Conservation (phyloP, 352 stramenopile genomes). For the Albugo candida region DNA sequence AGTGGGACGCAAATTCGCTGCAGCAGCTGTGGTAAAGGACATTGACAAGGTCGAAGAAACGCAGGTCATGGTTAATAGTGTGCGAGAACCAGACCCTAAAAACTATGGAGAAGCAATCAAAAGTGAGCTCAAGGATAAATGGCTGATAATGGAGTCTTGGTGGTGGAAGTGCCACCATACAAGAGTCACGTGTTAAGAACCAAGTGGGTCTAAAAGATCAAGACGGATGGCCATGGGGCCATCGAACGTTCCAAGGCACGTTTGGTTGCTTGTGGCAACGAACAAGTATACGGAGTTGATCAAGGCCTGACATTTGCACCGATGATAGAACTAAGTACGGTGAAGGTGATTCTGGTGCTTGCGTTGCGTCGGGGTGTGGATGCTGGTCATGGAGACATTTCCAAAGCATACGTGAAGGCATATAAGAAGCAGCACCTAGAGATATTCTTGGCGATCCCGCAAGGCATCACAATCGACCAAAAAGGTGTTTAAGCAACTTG, state of each 20-base stretch:
- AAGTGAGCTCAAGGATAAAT: neutral
- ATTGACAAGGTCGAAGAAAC: neutral
- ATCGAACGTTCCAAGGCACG: too few relatives aligned
- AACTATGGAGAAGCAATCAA: neutral
- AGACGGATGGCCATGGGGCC: too few relatives aligned
- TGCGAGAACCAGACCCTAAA: neutral
- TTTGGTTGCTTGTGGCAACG: too few relatives aligned
- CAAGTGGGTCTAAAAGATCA: too few relatives aligned
- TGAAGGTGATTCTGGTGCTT: too few relatives aligned
- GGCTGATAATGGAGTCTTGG: too few relatives aligned
- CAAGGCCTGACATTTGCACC: neutral
- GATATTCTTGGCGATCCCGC: conserved; percentile 8
- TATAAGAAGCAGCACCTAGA: conserved; percentile 2
- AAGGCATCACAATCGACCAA: conserved; percentile 2
- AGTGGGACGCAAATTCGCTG: neutral
- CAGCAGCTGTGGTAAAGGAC: neutral
- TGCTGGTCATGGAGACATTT: conserved; percentile 11
- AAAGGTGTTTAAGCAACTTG: conserved; percentile 2
- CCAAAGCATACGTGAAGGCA: conserved; percentile 15
- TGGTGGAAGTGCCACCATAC: too few relatives aligned
- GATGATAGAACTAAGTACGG: conserved; percentile 11
- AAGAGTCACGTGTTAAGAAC: too few relatives aligned
- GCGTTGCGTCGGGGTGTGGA: conserved; percentile 6
- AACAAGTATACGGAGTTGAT: neutral
- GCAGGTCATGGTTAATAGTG: neutral